Evolutionary conservation across 2,329 filamentous ascomycete genomes (phyloP).

Genomic region (Emmonsiellopsis sp.): DNA sequence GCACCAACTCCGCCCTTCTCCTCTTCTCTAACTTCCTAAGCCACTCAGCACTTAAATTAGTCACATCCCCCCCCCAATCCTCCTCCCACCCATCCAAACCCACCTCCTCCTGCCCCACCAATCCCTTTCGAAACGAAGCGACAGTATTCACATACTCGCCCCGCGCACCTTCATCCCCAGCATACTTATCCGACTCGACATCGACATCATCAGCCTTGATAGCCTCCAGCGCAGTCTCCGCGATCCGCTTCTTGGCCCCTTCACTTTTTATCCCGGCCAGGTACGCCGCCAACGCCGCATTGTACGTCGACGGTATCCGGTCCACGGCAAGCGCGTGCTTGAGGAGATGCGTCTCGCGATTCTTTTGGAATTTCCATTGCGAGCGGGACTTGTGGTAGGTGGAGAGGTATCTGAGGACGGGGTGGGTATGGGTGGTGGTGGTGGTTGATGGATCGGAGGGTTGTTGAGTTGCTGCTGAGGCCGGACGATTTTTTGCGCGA

Average conservation of each 20-base stretch:
- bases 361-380: constrained; percentile 95
- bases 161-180: constrained; percentile 10
- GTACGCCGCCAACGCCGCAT: constrained; percentile 64
- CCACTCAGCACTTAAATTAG: constrained; percentile 6
- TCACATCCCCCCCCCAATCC: constrained; percentile 17
- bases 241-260: constrained; percentile 56
- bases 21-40: constrained; percentile 25
- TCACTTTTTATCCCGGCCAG: constrained; percentile 69
- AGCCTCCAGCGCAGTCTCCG: constrained; percentile 55
- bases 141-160: constrained; percentile 44
- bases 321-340: constrained; percentile 70
- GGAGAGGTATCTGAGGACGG: constrained; percentile 66
- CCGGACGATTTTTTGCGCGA: constrained; percentile 5
- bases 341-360: constrained; percentile 74
- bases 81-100: constrained; percentile 16
- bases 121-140: constrained; percentile 32
- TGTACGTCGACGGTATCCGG: constrained; percentile 61
- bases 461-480: constrained; percentile 5
- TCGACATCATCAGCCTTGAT: constrained; percentile 33
- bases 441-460: neutral
- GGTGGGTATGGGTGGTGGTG: constrained; percentile 18
- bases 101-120: constrained; percentile 19
- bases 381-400: constrained; percentile 63
- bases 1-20: constrained; percentile 30
- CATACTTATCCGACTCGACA: constrained; percentile 12